Percentiles rank a stretch among this genome's conserved stretches.
phyloP scores from a whole-genome alignment of 345 rosid genomes.

The Syzygium jambos region DNA sequence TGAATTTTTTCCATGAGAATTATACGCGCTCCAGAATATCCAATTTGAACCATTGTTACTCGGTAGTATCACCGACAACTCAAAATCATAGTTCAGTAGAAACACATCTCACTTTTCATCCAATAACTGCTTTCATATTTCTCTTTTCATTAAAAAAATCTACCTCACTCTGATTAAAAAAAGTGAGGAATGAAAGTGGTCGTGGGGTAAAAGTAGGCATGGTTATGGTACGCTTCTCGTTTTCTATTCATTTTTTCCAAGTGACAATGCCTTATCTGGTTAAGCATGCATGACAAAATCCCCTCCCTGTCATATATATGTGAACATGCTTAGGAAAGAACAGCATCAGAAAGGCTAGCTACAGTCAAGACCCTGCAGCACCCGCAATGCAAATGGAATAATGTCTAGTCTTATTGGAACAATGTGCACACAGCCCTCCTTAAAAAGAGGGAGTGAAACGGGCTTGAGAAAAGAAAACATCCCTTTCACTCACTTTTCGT shows the following conservation, averaged over 20 bases:
- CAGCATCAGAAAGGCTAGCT: not conserved
- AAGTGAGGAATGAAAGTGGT: not conserved
- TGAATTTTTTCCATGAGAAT: not conserved
- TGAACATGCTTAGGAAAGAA: not conserved
- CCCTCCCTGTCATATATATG: not conserved
- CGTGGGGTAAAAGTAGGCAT: not conserved
- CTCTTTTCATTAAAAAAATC: too few species aligned
- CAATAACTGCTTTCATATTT: too few species aligned
- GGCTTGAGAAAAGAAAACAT: constrained; percentile 9
- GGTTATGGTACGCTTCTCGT: not conserved
- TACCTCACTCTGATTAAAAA: too few species aligned
- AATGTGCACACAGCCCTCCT: not conserved
- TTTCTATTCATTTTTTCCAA: not conserved
- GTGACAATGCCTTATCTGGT: not conserved
- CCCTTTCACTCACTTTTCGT: constrained; percentile 32
- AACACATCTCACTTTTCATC: too few species aligned
- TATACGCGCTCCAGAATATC: not conserved
- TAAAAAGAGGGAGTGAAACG: not conserved
- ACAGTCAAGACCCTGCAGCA: not conserved
- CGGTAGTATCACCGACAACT: rapidly evolving
- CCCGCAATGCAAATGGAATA: not conserved
- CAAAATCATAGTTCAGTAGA: not conserved
- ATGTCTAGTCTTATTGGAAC: not conserved
- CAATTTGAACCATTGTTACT: not conserved
- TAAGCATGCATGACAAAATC: not conserved